Conservation (phyloP, 2,329 filamentous ascomycete genomes). For the Pseudocercospora crystallina region DNA sequence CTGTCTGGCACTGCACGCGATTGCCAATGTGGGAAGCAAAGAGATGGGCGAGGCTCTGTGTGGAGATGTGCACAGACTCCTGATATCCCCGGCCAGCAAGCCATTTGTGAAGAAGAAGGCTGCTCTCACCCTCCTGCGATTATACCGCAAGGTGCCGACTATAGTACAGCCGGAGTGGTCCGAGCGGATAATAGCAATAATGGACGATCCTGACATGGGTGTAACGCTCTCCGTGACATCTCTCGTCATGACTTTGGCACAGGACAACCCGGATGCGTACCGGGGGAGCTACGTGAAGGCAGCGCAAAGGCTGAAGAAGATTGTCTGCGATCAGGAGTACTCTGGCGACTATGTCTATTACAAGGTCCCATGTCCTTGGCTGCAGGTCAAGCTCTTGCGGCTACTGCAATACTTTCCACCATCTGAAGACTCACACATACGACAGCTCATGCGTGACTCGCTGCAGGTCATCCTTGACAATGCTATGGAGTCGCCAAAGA, state of each 20-base stretch:
- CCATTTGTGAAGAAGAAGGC: constrained; percentile 99
- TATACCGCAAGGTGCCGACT: constrained; percentile 91
- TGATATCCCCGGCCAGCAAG: constrained; percentile 94
- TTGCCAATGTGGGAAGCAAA: constrained; percentile 92
- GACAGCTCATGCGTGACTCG: constrained; percentile 87
- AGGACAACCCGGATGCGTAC: constrained; percentile 93
- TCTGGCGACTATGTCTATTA: constrained; percentile 94
- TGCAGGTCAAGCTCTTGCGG: constrained; percentile 90
- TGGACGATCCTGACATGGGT: constrained; percentile 94
- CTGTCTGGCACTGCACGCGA: constrained; percentile 92
- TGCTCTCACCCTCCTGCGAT: constrained; percentile 82
- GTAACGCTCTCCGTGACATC: constrained; percentile 95
- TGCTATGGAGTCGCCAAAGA: constrained; percentile 92
- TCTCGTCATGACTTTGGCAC: constrained; percentile 87
- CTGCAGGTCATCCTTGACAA: constrained; percentile 87
- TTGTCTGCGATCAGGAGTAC: constrained; percentile 87
- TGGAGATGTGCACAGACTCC: constrained; percentile 83
- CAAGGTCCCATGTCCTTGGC: constrained; percentile 98
- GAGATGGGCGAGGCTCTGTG: constrained; percentile 97
- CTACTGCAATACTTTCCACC: constrained; percentile 95
- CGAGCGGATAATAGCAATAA: constrained; percentile 95
- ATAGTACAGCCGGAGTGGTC: constrained; percentile 97
- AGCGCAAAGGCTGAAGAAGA: constrained; percentile 81
- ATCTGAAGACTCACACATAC: constrained; percentile 89
- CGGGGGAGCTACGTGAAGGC: constrained; percentile 93